Conservation (phyloP, 2,329 filamentous ascomycete genomes). For the Dothistroma septosporum region DNA sequence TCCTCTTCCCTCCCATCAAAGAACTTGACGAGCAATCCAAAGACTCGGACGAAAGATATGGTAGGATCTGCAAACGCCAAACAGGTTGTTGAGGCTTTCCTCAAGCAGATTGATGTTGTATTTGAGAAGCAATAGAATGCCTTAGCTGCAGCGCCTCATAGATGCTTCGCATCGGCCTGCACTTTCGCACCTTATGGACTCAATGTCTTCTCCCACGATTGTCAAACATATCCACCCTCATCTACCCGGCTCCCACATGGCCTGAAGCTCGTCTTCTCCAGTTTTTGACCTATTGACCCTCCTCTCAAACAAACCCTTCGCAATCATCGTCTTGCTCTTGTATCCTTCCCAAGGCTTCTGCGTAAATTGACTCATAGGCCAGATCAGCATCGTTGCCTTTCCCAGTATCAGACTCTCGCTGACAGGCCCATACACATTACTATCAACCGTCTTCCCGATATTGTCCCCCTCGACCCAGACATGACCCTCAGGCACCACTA, state of each 20-base stretch:
- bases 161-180: not conserved
- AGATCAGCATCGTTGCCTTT: constrained; percentile 66
- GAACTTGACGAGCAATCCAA: constrained; percentile 51
- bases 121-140: constrained; percentile 26
- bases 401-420: constrained; percentile 67
- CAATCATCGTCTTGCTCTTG: constrained; percentile 40
- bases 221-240: not conserved
- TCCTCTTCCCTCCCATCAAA: too few relatives aligned
- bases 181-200: not conserved
- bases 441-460: constrained; percentile 68
- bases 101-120: constrained; percentile 48
- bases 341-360: constrained; percentile 52
- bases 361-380: constrained; percentile 60
- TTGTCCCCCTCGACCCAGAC: constrained; percentile 96
- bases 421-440: constrained; percentile 80
- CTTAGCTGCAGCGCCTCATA: not conserved
- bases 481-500: constrained; percentile 74
- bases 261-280: constrained; percentile 2
- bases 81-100: constrained; percentile 57
- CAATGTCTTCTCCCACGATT: not conserved
- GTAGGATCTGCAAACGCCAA: constrained; percentile 55
- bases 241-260: constrained; percentile 11
- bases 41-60: constrained; percentile 57
- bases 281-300: constrained; percentile 30
- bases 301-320: not conserved